These are phyloP conservation scores for Boletus sp. DNA, from an alignment of 1,284 basidiomycete genomes.

Conservation along the genomic window DNA sequence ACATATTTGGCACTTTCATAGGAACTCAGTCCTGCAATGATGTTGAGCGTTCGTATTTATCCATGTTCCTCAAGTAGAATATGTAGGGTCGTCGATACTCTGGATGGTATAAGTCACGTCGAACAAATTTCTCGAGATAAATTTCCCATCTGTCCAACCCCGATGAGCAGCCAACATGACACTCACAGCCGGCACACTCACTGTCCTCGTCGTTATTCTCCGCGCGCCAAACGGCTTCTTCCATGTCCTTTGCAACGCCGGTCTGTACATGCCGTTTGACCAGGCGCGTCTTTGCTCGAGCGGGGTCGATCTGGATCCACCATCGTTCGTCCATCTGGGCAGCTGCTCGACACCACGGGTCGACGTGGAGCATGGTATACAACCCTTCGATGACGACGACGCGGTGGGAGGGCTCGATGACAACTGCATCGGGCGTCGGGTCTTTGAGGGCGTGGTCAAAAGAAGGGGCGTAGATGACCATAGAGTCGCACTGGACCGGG, in stretches of 20 bases:
- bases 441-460: constrained; percentile 76
- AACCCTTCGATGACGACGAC: constrained; percentile 84
- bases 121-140: constrained; percentile 20
- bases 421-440: constrained; percentile 50
- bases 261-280: constrained; percentile 72
- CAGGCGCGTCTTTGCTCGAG: constrained; percentile 61
- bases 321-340: constrained; percentile 73
- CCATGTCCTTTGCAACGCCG: constrained; percentile 63
- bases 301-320: constrained; percentile 64
- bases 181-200: constrained; percentile 34
- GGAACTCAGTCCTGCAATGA: too few species aligned
- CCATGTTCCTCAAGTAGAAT: constrained; percentile 4
- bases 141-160: constrained; percentile 22
- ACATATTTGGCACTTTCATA: too few species aligned
- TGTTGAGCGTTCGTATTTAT: background rate
- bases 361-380: constrained; percentile 69
- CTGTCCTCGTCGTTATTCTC: constrained; percentile 75
- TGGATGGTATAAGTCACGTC: constrained; percentile 25
- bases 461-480: constrained; percentile 58
- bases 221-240: constrained; percentile 69
- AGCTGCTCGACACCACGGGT: constrained; percentile 72
- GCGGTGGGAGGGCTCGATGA: constrained; percentile 60
- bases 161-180: background rate
- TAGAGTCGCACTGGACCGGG: background rate
- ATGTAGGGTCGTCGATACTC: constrained; percentile 27